Conservation (phyloP, 2,329 filamentous ascomycete genomes). For the Fusarium sp. region DNA sequence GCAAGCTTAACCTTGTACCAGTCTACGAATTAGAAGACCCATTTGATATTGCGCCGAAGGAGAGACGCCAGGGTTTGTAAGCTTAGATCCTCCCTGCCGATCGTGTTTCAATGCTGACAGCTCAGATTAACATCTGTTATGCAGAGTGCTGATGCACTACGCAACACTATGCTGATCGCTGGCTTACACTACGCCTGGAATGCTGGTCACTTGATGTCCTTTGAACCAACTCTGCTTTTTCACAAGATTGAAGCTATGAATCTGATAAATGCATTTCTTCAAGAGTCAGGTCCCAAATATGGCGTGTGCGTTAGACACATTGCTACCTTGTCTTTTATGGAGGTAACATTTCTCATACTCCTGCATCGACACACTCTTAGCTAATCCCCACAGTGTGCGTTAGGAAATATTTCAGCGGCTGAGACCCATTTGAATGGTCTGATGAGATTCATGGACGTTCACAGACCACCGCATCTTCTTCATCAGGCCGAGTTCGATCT, state of each 20-base stretch:
- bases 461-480: constrained; percentile 4
- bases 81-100: accelerated
- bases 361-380: accelerated
- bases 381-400: constrained; percentile 26
- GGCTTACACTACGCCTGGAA: constrained; percentile 44
- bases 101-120: background rate
- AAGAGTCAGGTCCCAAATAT: background rate
- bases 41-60: constrained; percentile 8
- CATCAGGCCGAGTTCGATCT: background rate
- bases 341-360: constrained; percentile 14
- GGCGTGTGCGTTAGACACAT: constrained; percentile 34
- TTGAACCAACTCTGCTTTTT: constrained; percentile 39
- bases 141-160: constrained; percentile 33
- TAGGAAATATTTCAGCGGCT: constrained; percentile 32
- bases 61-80: constrained; percentile 18
- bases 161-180: constrained; percentile 41
- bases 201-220: constrained; percentile 23
- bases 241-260: constrained; percentile 44
- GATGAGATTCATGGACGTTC: constrained; percentile 41
- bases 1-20: background rate
- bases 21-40: constrained; percentile 17
- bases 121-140: constrained; percentile 26
- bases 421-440: constrained; percentile 42
- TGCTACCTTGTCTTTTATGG: constrained; percentile 36
- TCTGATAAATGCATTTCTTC: constrained; percentile 28